These are phyloP conservation scores for Penicillium riverlandense DNA, from an alignment of 495 filamentous ascomycete genomes.

Conservation along the genomic window DNA sequence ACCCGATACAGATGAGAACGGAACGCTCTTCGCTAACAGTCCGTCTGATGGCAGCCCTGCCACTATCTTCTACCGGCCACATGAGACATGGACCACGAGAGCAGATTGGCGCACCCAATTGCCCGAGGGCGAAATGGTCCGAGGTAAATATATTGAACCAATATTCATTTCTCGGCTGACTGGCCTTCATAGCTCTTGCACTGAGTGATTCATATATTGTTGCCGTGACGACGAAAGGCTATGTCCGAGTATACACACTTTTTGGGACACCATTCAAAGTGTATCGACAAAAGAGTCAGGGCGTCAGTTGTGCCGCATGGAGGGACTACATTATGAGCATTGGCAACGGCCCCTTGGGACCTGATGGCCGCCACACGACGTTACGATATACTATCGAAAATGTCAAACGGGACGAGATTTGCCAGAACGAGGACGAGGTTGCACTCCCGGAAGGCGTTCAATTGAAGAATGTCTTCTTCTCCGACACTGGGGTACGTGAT, in stretches of 20 bases:
- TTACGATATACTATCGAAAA: slow-evolving; percentile 88
- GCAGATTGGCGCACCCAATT: slow-evolving; percentile 85
- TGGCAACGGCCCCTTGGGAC: slow-evolving; percentile 79
- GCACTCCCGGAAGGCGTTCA: slow-evolving; percentile 66
- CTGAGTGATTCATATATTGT: slow-evolving; percentile 86
- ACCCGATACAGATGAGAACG: slow-evolving; percentile 58
- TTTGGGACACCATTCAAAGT: slow-evolving; percentile 85
- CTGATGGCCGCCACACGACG: slow-evolving; percentile 60
- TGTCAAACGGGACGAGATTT: slow-evolving; percentile 84
- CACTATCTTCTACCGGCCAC: slow-evolving; percentile 90
- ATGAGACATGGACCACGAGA: slow-evolving; percentile 91
- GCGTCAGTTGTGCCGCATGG: slow-evolving; percentile 89
- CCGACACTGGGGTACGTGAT: slow-evolving; percentile 65
- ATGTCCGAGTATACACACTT: slow-evolving; percentile 86
- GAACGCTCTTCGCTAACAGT: slow-evolving; percentile 78
- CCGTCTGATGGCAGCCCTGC: slow-evolving; percentile 62
- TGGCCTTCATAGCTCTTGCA: slow-evolving; percentile 58
- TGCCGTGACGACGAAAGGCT: slow-evolving; percentile 74
- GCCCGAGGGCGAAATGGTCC: slow-evolving; percentile 71
- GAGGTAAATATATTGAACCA: slow-evolving; percentile 27
- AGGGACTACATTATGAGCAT: slow-evolving; percentile 89
- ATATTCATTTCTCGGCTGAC: background rate
- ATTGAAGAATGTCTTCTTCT: slow-evolving; percentile 82
- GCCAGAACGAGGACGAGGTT: slow-evolving; percentile 86
- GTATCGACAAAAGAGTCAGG: slow-evolving; percentile 86